Evolutionary conservation across 202 grass and related monocot genomes (phyloP).

Genomic region (Elaeis oleifera): DNA sequence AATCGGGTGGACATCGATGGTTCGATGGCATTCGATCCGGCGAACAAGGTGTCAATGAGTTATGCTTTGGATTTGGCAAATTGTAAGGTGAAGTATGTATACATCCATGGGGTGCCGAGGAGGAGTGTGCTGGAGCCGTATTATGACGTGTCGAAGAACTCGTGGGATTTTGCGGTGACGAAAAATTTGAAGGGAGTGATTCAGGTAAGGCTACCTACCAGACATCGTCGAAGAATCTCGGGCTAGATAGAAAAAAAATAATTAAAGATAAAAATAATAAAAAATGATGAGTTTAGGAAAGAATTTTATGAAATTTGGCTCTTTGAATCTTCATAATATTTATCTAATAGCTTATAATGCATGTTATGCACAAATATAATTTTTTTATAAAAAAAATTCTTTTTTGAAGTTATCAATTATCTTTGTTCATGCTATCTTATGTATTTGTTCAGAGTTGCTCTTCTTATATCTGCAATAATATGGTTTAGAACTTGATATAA

Average conservation of each 20-base stretch:
- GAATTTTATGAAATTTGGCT: too few relatives aligned
- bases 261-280: too few relatives aligned
- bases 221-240: conserved; percentile 59
- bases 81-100: conserved; percentile 76
- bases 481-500: too few relatives aligned
- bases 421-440: too few relatives aligned
- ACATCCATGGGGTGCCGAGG: conserved; percentile 46
- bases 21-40: conserved; percentile 10
- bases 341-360: too few relatives aligned
- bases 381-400: too few relatives aligned
- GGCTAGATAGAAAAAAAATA: conserved; percentile 25
- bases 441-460: too few relatives aligned
- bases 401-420: too few relatives aligned
- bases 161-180: conserved; percentile 73
- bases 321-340: too few relatives aligned
- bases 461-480: too few relatives aligned
- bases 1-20: conserved; percentile 2
- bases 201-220: conserved; percentile 66
- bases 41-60: conserved; percentile 14
- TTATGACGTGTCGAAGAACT: conserved; percentile 66
- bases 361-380: too few relatives aligned
- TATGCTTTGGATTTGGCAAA: conserved; percentile 47
- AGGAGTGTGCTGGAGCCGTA: conserved; percentile 68
- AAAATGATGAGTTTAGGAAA: too few relatives aligned
- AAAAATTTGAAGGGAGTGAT: conserved; percentile 43